Evolutionary conservation across 1,139 yeast species (phyloP), one percentile per base, ranked within the genome.

Genomic region (Geotrichum citri-aurantii): DNA sequence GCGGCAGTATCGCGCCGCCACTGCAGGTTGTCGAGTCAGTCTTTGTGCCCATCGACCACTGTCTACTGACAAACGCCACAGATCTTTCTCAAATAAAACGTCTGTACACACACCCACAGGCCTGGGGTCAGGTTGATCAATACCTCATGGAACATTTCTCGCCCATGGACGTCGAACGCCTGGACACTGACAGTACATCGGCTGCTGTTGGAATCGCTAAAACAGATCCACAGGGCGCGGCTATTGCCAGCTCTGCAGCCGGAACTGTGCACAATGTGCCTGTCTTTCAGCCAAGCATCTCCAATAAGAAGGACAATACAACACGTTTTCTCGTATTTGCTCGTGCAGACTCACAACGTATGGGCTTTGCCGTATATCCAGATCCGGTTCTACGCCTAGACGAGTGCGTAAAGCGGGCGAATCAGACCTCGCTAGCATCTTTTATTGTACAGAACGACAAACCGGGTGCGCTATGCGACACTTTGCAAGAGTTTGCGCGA

Each of bases 101-200:
- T 47, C 79, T 93, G 27, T 88, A 88, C 73, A 87, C 97, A 2
- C 99, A 93, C 71, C 98, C 99, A 3, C 99, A 93, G 70, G 99
- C 91, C 0, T 93, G 99, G 99, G 95, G 97, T 3, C 99, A 93
- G 70, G 86, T 89, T 51, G 77, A 81, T 1, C 71, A 76, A 12
- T 86, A 84, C 69, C 69, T 87, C 55, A 68, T 70, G n/a, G 64
- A 71, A 2, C 65, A 77, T 55, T 57, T 68, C 12, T 62, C 59
- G 2, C 49, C 62, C 23, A 12, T 10, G 21, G 66, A 64, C 1
- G 63, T 69, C n/a, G 64, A 64, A 37, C 59, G 60, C 19, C 75
- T 86, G 11, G 96, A 91, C 71, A 79, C 86, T 1, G 77, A 81
- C 2, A 88, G 97, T 0, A 93, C 98, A 0, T 86, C 96, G 0